Evolutionary conservation across 176 grass and related monocot genomes (phyloP).

Genomic region (Dendrocalamus sinicus): DNA sequence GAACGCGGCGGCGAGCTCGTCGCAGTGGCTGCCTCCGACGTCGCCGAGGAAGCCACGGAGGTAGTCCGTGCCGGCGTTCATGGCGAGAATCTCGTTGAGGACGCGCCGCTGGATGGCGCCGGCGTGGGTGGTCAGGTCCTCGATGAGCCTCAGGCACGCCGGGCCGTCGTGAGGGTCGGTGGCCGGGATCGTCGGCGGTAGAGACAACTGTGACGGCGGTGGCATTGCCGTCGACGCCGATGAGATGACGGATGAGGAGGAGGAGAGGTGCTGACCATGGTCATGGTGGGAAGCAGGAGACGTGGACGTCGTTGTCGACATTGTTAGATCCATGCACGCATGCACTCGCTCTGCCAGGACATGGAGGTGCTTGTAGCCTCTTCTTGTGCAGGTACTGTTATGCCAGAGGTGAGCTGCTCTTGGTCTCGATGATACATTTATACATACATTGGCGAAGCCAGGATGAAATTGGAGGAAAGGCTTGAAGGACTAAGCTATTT

Average conservation of each 20-base stretch:
- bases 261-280: neutral
- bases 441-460: too few relatives aligned
- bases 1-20: constrained; percentile 43
- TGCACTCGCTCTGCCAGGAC: constrained; percentile 42
- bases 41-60: constrained; percentile 55
- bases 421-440: neutral
- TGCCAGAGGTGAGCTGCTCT: constrained; percentile 42
- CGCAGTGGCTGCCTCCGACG: neutral
- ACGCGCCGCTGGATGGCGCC: constrained; percentile 58
- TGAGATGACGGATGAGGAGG: neutral
- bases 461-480: too few relatives aligned
- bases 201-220: neutral
- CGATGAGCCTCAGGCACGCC: constrained; percentile 56
- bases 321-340: constrained; percentile 52
- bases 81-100: constrained; percentile 58
- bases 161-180: constrained; percentile 63
- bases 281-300: constrained; percentile 14
- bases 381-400: constrained; percentile 43
- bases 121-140: constrained; percentile 67
- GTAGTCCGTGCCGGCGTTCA: constrained; percentile 68
- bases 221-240: neutral
- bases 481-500: too few relatives aligned
- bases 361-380: constrained; percentile 1
- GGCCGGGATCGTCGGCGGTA: constrained; percentile 46
- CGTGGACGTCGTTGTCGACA: constrained; percentile 41